Evolutionary conservation across 225 moss, liverwort and hornwort species (phyloP).

Genomic region (Thuidium tamariscinum): DNA sequence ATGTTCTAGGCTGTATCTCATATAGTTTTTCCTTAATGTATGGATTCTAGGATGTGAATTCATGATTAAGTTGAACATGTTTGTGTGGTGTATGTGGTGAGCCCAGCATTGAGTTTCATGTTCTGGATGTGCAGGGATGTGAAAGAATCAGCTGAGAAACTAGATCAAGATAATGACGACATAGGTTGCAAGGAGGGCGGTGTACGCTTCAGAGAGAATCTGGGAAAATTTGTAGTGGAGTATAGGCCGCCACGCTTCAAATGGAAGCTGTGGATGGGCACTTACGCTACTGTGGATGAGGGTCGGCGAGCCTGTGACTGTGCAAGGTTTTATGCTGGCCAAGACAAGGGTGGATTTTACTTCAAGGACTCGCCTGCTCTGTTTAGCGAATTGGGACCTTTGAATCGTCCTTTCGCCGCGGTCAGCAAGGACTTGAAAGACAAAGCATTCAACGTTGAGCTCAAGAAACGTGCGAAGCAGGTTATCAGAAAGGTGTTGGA

Average conservation of each 20-base stretch:
- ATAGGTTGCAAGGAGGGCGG: constrained; percentile 27
- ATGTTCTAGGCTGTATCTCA: background rate
- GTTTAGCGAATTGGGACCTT: constrained; percentile 21
- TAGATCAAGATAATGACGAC: constrained; percentile 24
- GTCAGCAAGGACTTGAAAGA: constrained; percentile 37
- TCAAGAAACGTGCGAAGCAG: constrained; percentile 42
- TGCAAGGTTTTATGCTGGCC: constrained; percentile 45
- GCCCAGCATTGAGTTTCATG: background rate
- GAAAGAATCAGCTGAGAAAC: background rate
- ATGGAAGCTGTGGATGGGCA: constrained; percentile 60
- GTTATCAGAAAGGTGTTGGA: constrained; percentile 27
- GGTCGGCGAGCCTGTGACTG: constrained; percentile 43
- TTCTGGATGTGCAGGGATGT: constrained; percentile 13
- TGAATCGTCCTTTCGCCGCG: constrained; percentile 22
- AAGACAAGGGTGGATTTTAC: constrained; percentile 44
- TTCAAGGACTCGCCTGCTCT: constrained; percentile 39
- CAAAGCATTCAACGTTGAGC: constrained; percentile 29
- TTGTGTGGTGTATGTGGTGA: background rate
- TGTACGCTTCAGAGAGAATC: constrained; percentile 30
- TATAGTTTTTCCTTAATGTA: too few relatives aligned
- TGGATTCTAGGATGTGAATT: background rate
- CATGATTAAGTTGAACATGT: background rate
- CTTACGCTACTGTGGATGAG: constrained; percentile 25
- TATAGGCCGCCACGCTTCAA: constrained; percentile 43
- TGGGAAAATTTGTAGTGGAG: constrained; percentile 42